Evolutionary conservation across 495 filamentous ascomycete species (phyloP).

Genomic region (Daldinia loculata): DNA sequence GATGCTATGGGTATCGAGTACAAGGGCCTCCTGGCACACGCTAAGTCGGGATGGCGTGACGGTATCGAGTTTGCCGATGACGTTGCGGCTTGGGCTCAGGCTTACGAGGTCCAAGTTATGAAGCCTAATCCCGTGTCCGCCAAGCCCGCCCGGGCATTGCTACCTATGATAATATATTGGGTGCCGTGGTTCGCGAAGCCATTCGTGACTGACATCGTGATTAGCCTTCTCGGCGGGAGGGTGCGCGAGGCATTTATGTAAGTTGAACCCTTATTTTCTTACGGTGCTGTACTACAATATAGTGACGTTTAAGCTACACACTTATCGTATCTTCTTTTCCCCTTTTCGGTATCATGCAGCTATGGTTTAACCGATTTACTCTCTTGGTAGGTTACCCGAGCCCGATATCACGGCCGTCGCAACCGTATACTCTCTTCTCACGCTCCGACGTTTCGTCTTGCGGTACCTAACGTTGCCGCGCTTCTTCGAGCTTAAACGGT

Average conservation of each 20-base stretch:
- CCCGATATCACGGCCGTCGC: conserved; percentile 36
- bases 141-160: conserved; percentile 61
- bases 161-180: conserved; percentile 66
- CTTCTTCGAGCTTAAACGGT: conserved; percentile 52
- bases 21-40: conserved; percentile 40
- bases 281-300: neutral
- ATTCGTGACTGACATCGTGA: conserved; percentile 60
- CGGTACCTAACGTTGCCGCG: conserved; percentile 67
- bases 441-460: conserved; percentile 60
- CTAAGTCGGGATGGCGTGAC: conserved; percentile 59
- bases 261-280: conserved; percentile 34
- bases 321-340: neutral
- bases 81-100: conserved; percentile 63
- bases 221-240: conserved; percentile 69
- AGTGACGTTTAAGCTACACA: neutral
- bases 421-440: conserved; percentile 48
- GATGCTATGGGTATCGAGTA: conserved; percentile 69
- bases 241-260: conserved; percentile 72
- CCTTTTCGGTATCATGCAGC: neutral
- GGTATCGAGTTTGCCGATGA: conserved; percentile 74
- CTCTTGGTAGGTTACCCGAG: conserved; percentile 42
- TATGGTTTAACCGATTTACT: neutral
- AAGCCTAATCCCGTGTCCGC: conserved; percentile 40
- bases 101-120: conserved; percentile 67
- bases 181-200: conserved; percentile 60